Evolutionary conservation across 768 basidiomycete species (phyloP).

Genomic region (Macrolepiota albuminosa): DNA sequence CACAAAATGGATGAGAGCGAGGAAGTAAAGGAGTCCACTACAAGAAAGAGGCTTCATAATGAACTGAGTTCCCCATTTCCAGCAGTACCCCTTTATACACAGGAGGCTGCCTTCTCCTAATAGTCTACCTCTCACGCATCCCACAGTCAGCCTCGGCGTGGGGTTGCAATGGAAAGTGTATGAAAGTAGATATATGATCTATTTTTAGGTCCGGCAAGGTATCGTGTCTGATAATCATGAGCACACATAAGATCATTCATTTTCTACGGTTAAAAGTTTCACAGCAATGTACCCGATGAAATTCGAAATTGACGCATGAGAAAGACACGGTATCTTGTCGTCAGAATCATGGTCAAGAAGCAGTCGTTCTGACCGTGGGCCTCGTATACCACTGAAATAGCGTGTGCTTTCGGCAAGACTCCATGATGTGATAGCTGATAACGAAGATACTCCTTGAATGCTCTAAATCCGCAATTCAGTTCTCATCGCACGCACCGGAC

Average conservation of each 20-base stretch:
- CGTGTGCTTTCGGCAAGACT: neutral
- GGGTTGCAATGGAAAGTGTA: neutral
- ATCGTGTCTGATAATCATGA: neutral
- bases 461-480: neutral
- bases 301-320: neutral
- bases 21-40: conserved; percentile 4
- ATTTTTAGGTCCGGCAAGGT: conserved; percentile 1
- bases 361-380: neutral
- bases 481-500: neutral
- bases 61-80: neutral
- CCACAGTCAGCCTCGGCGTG: neutral
- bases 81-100: neutral
- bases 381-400: neutral
- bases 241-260: neutral
- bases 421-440: neutral
- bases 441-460: neutral
- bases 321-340: neutral
- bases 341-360: neutral
- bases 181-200: neutral
- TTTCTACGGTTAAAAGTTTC: neutral
- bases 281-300: neutral
- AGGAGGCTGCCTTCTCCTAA: neutral
- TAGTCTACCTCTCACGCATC: neutral
- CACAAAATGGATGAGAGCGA: conserved; percentile 6
- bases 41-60: conserved; percentile 7